phyloP scores from a whole-genome alignment of 176 grass and related monocot genomes.

The Aechmea fasciata region DNA sequence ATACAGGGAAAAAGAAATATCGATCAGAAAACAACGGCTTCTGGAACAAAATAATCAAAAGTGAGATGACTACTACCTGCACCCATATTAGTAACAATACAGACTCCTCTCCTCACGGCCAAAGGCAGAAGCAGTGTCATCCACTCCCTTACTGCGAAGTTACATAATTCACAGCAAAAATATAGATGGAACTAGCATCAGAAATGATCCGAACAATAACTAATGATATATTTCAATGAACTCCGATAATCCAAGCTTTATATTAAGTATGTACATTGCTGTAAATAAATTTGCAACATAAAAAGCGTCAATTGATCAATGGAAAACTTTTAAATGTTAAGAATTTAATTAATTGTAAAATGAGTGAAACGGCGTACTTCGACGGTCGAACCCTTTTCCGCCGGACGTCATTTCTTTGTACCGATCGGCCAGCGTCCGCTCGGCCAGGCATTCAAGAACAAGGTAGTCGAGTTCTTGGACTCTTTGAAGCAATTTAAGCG shows the following conservation, averaged over 20 bases:
- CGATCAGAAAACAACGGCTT: conserved; percentile 7
- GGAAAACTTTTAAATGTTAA: not conserved
- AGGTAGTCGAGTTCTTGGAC: conserved; percentile 81
- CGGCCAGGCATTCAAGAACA: conserved; percentile 85
- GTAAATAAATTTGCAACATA: not conserved
- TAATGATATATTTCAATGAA: too few species aligned
- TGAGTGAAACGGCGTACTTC: conserved; percentile 32
- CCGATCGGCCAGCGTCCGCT: conserved; percentile 75
- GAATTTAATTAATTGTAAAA: not conserved
- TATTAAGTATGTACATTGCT: too few species aligned
- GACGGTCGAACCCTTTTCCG: conserved; percentile 76
- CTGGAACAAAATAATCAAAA: conserved; percentile 15
- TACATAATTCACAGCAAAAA: not conserved
- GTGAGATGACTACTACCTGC: conserved; percentile 50
- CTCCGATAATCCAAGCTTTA: too few species aligned
- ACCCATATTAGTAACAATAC: conserved; percentile 93
- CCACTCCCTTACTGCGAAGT: conserved; percentile 62
- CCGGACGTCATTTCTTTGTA: conserved; percentile 52
- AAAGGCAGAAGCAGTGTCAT: conserved; percentile 78
- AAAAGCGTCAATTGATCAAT: not conserved
- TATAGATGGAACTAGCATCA: not conserved
- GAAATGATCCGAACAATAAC: too few species aligned
- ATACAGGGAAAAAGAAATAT: not conserved
- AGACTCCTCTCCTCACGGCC: conserved; percentile 58
- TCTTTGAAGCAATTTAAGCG: conserved; percentile 59